Base-by-base conservation (phyloP, 208 protist species). In the Trypanosoma platydactyli region DNA sequence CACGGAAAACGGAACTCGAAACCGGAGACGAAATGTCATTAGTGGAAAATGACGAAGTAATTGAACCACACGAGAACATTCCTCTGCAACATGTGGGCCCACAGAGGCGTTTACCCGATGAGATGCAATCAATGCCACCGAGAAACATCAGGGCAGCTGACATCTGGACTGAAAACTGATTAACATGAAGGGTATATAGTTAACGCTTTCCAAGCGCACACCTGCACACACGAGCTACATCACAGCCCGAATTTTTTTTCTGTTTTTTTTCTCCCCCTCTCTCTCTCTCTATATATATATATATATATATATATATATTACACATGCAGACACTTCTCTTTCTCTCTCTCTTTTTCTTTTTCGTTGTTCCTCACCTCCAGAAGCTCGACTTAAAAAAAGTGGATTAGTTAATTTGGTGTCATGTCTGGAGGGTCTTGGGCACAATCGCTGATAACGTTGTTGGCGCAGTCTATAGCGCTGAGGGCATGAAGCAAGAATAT, bases 21-120 rank as follows among this genome's bases (percentile, higher is more conserved):
- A 27, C 55, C 2, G 68, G 71, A 7, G 88, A 94, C 66, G 60
- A 44, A 33, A 22, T 62, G 29, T 60, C 64, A 35, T 33, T 81
- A n/a, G 16, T 16, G 22, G 78, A 83, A 25, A 63, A 57, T 0
- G 73, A 74, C 16, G 78, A 88, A n/a, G 70, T 69, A 24, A 69
- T 86, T 53, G 86, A 92, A 71, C 84, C 83, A 50, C 85, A 80
- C 57, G 56, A 78, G 46, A 92, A 92, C 73, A 85, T 92, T 54
- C 59, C 81, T 66, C 63, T 70, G 16, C 64, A 77, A 4, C 75
- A 75, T 9, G 83, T 92, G 24, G 86, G 86, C 5, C 86, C 86
- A 53, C 76, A 79, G 69, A 86, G 77, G 61, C 48, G 57, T 30
- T 57, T 76, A 60, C 78, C 73, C 63, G 50, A 59, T 13, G 64